A percentile compares a stretch with the other conserved stretches of the same genome.
Conservation (phyloP, 1,284 basidiomycete genomes). For the Malassezia vespertilionis region DNA sequence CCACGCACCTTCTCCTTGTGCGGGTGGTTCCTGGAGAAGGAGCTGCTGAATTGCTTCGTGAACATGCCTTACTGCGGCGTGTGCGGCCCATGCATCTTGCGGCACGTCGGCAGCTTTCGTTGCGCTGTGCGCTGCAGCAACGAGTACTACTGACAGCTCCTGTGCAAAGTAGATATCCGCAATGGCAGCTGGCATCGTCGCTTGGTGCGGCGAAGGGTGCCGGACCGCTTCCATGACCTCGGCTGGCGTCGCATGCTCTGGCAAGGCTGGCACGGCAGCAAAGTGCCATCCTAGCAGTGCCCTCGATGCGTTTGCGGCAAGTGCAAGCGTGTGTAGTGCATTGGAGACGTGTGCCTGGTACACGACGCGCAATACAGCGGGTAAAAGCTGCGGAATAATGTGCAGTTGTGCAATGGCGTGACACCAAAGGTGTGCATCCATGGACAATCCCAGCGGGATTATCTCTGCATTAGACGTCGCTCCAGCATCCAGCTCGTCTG, state of each 20-base stretch:
- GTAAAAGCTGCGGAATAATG: slow-evolving; percentile 1
- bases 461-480: background rate
- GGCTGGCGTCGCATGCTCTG: background rate
- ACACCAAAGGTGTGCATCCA: slow-evolving; percentile 30
- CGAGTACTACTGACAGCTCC: slow-evolving; percentile 4
- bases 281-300: slow-evolving; percentile 4
- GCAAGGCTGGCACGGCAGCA: background rate
- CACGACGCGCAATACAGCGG: background rate
- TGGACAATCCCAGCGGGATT: slow-evolving; percentile 22
- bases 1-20: background rate
- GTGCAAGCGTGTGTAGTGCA: background rate
- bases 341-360: background rate
- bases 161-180: background rate
- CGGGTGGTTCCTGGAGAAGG: background rate
- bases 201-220: background rate
- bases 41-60: slow-evolving; percentile 1
- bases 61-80: background rate
- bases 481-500: slow-evolving; percentile 1
- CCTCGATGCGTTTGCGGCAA: background rate
- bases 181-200: background rate
- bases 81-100: background rate
- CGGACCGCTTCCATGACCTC: background rate
- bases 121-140: slow-evolving; percentile 1
- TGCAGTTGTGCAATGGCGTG: slow-evolving; percentile 24
- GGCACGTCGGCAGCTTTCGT: background rate